Conservation (phyloP, 495 filamentous ascomycete species). For the Astrothelium macrocarpum region DNA sequence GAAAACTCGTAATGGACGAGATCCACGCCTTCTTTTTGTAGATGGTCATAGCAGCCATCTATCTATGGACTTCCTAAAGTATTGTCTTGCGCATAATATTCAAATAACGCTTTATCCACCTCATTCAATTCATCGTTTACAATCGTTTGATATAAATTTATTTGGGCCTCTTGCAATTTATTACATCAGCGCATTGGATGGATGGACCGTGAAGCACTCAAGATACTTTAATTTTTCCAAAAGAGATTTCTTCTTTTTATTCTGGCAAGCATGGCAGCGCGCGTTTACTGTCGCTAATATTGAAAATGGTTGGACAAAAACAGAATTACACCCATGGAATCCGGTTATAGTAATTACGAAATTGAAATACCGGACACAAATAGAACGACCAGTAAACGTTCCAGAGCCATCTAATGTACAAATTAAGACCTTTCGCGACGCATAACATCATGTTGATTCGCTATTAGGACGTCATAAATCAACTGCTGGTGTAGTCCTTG, state of each 20-base stretch:
- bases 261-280: not conserved
- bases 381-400: not conserved
- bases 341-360: not conserved
- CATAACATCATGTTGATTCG: not conserved
- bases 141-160: not conserved
- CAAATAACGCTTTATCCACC: not conserved
- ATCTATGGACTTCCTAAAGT: not conserved
- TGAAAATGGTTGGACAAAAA: not conserved
- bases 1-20: not conserved
- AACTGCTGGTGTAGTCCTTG: not conserved
- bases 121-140: constrained; percentile 5
- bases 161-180: not conserved
- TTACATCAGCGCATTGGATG: not conserved
- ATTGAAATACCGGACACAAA: not conserved
- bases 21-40: not conserved
- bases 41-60: not conserved
- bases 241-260: not conserved
- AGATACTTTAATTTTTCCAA: not conserved
- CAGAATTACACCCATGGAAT: not conserved
- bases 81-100: not conserved
- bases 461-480: not conserved
- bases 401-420: not conserved
- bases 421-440: not conserved
- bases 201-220: not conserved
- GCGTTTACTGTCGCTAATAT: not conserved